These are phyloP conservation scores for Barbatosphaeria neglecta DNA, from an alignment of 495 filamentous ascomycete species.

Conservation along the genomic window DNA sequence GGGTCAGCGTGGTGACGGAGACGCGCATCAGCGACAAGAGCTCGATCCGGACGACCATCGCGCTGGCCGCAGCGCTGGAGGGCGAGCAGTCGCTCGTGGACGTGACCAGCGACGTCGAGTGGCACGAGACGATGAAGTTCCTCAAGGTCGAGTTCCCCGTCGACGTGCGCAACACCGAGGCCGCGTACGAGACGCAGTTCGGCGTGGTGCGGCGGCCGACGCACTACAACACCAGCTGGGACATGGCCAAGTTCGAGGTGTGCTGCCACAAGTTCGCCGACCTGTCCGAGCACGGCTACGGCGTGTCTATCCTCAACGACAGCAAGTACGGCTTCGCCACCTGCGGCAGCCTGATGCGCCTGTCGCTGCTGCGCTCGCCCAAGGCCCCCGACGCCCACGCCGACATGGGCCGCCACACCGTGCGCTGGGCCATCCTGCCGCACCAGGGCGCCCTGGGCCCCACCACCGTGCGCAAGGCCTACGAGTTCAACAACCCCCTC, in stretches of 20 bases:
- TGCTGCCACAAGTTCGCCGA: conserved; percentile 98
- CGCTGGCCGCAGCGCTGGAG: conserved; percentile 53
- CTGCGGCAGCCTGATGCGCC: conserved; percentile 78
- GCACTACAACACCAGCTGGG: conserved; percentile 95
- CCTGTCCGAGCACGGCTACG: conserved; percentile 81
- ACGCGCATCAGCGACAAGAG: conserved; percentile 79
- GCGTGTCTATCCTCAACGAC: conserved; percentile 90
- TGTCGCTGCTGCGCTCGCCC: conserved; percentile 80
- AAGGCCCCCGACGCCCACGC: conserved; percentile 94
- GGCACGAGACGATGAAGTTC: conserved; percentile 94
- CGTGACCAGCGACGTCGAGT: conserved; percentile 73
- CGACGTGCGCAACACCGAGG: conserved; percentile 81
- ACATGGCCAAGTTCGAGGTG: conserved; percentile 99
- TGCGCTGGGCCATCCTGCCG: conserved; percentile 86
- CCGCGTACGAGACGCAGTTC: conserved; percentile 92
- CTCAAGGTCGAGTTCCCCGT: conserved; percentile 98
- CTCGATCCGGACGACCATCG: conserved; percentile 79
- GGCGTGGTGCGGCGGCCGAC: conserved; percentile 81
- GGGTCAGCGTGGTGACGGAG: conserved; percentile 65
- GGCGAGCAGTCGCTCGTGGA: conserved; percentile 63
- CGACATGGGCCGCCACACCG: conserved; percentile 85
- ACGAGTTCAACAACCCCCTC: conserved; percentile 82
- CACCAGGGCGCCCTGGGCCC: conserved; percentile 60
- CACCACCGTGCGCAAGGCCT: conserved; percentile 69
- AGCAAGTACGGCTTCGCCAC: conserved; percentile 96